phyloP scores from a whole-genome alignment of 148 eudicot genomes.

The Nepenthes gracilis region DNA sequence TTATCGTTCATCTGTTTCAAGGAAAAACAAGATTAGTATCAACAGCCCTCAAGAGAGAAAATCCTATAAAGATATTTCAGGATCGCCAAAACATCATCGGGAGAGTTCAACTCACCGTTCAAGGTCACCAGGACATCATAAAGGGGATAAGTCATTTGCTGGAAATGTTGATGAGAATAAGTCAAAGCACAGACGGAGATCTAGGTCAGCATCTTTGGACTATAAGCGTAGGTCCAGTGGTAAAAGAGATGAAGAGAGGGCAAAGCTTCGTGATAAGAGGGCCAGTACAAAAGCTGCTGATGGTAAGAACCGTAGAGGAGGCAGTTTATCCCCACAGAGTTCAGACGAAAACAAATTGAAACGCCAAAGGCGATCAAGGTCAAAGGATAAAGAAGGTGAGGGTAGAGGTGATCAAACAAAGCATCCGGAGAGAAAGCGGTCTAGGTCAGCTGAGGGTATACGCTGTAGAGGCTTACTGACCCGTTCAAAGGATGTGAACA shows the following conservation, averaged over 20 bases:
- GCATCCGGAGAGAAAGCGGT: conserved; percentile 24
- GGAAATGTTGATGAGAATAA: conserved; percentile 34
- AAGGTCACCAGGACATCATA: conserved; percentile 51
- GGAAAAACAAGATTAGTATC: conserved; percentile 76
- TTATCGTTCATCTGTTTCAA: conserved; percentile 38
- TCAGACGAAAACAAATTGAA: conserved; percentile 21
- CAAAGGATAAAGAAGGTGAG: conserved; percentile 13
- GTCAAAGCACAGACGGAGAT: conserved; percentile 38
- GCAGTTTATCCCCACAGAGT: conserved; percentile 20
- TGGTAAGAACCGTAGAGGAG: conserved; percentile 14
- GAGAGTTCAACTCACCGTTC: conserved; percentile 47
- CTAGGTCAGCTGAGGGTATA: conserved; percentile 38
- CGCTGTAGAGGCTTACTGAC: conserved; percentile 17
- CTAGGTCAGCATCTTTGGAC: conserved; percentile 60
- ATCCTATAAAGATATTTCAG: conserved; percentile 45
- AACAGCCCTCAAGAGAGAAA: conserved; percentile 58
- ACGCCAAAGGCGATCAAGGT: conserved; percentile 19
- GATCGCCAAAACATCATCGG: conserved; percentile 37
- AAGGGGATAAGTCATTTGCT: conserved; percentile 44
- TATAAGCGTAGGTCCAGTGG: conserved; percentile 22
- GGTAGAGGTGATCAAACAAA: conserved; percentile 30
- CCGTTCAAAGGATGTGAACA: conserved; percentile 23
- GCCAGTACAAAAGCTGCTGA: conserved; percentile 26
- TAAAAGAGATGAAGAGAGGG: conserved; percentile 6
- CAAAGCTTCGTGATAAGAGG: conserved; percentile 19